A percentile compares a stretch with the other conserved stretches of the same genome.
phyloP scores from a whole-genome alignment of 805 yeast species.

The Lipomyces chichibuensis region DNA sequence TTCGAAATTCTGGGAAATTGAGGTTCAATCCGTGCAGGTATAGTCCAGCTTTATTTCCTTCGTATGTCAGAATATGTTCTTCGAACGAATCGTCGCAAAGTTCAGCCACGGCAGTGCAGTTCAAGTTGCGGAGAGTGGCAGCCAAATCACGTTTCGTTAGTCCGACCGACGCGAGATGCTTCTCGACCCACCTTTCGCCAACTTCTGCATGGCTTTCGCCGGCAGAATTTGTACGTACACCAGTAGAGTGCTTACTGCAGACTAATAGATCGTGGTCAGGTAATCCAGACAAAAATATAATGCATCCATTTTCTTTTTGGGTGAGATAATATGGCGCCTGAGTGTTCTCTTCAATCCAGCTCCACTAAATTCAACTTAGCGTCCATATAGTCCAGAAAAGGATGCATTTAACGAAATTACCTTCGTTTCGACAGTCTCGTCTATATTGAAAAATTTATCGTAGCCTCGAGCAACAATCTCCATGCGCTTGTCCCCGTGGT shows the following conservation, averaged over 20 bases:
- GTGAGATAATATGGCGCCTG: conserved; percentile 80
- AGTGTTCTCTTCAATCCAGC: conserved; percentile 52
- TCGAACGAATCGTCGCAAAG: conserved; percentile 90
- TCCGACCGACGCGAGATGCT: conserved; percentile 54
- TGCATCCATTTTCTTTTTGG: conserved; percentile 91
- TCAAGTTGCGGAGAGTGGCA: conserved; percentile 50
- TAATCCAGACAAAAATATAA: conserved; percentile 77
- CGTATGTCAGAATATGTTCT: conserved; percentile 85
- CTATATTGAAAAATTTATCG: conserved; percentile 87
- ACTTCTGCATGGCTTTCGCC: conserved; percentile 70
- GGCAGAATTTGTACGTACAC: conserved; percentile 48
- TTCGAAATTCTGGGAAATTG: conserved; percentile 64
- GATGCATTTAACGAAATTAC: conserved; percentile 15
- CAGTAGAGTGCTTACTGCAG: conserved; percentile 90
- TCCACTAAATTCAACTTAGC: conserved; percentile 42
- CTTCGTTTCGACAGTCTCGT: conserved; percentile 61
- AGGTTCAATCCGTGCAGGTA: conserved; percentile 86
- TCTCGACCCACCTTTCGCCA: conserved; percentile 62
- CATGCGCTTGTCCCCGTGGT: conserved; percentile 29
- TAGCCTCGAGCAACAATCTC: conserved; percentile 80
- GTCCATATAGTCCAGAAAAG: not conserved
- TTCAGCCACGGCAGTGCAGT: conserved; percentile 87
- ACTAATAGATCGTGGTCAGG: conserved; percentile 77
- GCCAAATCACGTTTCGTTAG: conserved; percentile 59
- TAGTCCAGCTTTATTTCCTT: conserved; percentile 69